Evolutionary conservation across 2,329 filamentous ascomycete genomes (phyloP).

Genomic region (Dactylella cylindrospora): DNA sequence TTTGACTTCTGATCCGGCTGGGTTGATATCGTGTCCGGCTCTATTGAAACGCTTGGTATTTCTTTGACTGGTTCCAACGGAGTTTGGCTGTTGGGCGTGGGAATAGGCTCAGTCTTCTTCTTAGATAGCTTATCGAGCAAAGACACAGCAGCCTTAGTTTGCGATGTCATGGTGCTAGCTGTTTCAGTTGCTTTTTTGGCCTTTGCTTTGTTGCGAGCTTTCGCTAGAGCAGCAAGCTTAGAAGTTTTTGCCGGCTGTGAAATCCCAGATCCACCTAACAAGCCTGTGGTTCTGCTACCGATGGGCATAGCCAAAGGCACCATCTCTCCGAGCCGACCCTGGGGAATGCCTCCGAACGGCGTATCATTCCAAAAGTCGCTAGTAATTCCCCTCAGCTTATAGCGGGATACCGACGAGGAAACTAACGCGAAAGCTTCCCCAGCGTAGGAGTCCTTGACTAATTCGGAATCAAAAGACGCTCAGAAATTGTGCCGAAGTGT

Average conservation of each 20-base stretch:
- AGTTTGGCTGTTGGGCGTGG: neutral
- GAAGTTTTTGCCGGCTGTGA: constrained; percentile 68
- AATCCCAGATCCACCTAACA: constrained; percentile 74
- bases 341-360: constrained; percentile 77
- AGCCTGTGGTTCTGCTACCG: constrained; percentile 57
- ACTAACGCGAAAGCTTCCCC: constrained; percentile 46
- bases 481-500: constrained; percentile 31
- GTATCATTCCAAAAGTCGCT: constrained; percentile 75
- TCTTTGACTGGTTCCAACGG: neutral
- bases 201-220: constrained; percentile 76
- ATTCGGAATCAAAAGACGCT: constrained; percentile 45
- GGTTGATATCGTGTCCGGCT: neutral
- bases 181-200: constrained; percentile 54
- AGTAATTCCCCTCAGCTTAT: constrained; percentile 49
- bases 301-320: constrained; percentile 63
- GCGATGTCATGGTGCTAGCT: constrained; percentile 42
- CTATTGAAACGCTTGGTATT: no score
- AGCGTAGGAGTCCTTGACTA: constrained; percentile 18
- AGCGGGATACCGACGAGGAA: constrained; percentile 42
- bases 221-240: constrained; percentile 86
- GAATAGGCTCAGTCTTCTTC: constrained; percentile 35
- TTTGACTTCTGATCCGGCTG: constrained; percentile 7
- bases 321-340: constrained; percentile 63
- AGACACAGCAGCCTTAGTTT: constrained; percentile 47
- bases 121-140: constrained; percentile 46